Base-by-base conservation (phyloP, 78 protist species). In the Guillardia theta region DNA sequence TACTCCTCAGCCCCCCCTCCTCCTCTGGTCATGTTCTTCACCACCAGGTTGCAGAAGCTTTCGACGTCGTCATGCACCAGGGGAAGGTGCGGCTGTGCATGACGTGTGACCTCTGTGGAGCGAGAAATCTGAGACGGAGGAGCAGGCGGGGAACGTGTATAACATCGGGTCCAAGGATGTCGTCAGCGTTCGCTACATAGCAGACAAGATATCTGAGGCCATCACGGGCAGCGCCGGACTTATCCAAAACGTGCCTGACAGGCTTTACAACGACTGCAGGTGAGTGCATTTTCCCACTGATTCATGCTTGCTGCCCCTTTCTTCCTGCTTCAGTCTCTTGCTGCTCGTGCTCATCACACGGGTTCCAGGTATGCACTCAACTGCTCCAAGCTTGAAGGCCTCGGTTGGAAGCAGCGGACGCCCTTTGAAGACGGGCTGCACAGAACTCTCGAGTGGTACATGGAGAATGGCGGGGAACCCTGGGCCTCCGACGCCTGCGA, bases 241-340 rank as follows among this genome's bases (percentile, higher is more conserved):
- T 19, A 18, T 64, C 12, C 41, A 19, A 18, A 64, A 18, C 44
- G 80, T 64, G 80, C 21, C 80, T 18, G 80, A 64, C 30, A 24
- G 80, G 39, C 80, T 21, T 36, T 64, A 64, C 80, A 64, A 64
- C 80, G 80, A 64, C 80, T 64, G 80, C 19, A 24, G 80, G 80
- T 64, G 8, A 21, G 12, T 53, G 12, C 18, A 21, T 53, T 53
- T 53, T 53, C 62, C 62, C 18, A 12, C 12, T 12, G 12, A 53
- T 53, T 21, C 18, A 18, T 53, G 62, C 62, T 21, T 21, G 12
- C 33, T 21, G 62, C 62, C 62, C 62, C 62, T 53, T 12, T 53
- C 62, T 53, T 18, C 18, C 62, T 53, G 12, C 62, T 53, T 18
- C 18, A 53, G 62, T 53, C 12, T 53, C 12, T 18, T 18, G 62